A percentile compares a stretch with the other conserved stretches of the same genome.
Conservation (phyloP, 2,329 filamentous ascomycete species). For the Xenosphaeropsis pyriputrescens region DNA sequence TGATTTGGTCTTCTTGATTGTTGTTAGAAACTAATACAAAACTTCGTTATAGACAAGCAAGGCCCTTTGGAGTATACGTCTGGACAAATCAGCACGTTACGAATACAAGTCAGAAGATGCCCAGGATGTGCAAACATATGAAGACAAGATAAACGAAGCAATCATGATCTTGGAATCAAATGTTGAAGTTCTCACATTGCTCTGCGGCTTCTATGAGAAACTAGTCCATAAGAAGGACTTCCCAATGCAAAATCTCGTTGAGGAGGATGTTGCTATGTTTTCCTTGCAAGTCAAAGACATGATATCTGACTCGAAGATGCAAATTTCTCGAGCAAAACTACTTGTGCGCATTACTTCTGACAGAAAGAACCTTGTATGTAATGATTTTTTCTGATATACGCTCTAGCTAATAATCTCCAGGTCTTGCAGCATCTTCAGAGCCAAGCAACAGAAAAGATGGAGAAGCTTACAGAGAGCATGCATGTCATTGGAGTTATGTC, state of each 20-base stretch:
- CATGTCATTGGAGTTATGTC: conserved; percentile 5
- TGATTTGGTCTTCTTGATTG: background rate
- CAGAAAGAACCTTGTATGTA: conserved; percentile 19
- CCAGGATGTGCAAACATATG: conserved; percentile 20
- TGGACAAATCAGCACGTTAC: too few relatives aligned
- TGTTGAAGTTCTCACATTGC: conserved; percentile 18
- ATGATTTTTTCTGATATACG: background rate
- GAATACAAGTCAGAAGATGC: conserved; percentile 9
- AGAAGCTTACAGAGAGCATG: conserved; percentile 14
- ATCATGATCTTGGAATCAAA: conserved; percentile 23
- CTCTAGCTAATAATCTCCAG: conserved; percentile 6
- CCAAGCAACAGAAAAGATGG: conserved; percentile 16
- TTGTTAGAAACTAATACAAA: too few relatives aligned
- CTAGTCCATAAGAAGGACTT: conserved; percentile 13
- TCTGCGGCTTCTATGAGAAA: conserved; percentile 16
- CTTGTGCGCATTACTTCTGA: conserved; percentile 20
- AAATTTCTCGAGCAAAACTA: conserved; percentile 19
- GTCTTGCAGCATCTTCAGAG: conserved; percentile 19
- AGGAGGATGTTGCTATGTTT: conserved; percentile 14
- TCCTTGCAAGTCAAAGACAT: conserved; percentile 18
- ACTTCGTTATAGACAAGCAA: too few relatives aligned
- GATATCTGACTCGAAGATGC: conserved; percentile 20
- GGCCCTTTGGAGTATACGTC: too few relatives aligned
- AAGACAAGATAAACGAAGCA: conserved; percentile 22
- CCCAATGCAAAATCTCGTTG: conserved; percentile 6